Evolutionary conservation across 2,329 filamentous ascomycete genomes (phyloP).

Genomic region (Aspergillus persii): DNA sequence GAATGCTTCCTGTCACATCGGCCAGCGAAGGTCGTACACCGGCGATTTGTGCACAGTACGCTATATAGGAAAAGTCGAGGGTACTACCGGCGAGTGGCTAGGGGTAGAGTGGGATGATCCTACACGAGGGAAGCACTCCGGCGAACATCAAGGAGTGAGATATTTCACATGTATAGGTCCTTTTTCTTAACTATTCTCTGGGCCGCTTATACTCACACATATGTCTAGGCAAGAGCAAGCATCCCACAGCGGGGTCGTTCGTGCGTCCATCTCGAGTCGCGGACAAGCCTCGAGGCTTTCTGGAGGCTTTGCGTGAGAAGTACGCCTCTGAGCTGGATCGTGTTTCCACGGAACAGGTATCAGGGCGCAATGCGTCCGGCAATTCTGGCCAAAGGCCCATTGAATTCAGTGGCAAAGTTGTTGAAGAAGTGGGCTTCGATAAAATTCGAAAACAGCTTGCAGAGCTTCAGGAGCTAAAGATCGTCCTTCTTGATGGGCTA

Average conservation of each 20-base stretch:
- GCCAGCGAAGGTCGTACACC: constrained; percentile 78
- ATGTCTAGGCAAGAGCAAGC: constrained; percentile 56
- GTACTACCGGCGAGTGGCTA: constrained; percentile 77
- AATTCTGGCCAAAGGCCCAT: constrained; percentile 53
- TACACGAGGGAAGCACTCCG: constrained; percentile 83
- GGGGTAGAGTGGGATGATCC: constrained; percentile 97
- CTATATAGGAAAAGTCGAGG: constrained; percentile 73
- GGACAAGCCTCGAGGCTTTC: constrained; percentile 69
- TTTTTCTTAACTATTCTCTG: background rate
- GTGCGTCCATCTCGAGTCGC: constrained; percentile 71
- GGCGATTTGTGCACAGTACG: constrained; percentile 78
- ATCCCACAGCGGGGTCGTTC: constrained; percentile 77
- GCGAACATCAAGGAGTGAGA: constrained; percentile 70
- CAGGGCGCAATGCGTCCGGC: background rate
- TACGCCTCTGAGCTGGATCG: constrained; percentile 65
- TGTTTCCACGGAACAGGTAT: constrained; percentile 19
- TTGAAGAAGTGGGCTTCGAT: constrained; percentile 92
- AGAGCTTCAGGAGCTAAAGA: constrained; percentile 70
- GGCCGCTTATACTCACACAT: constrained; percentile 13
- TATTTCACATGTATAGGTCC: constrained; percentile 73
- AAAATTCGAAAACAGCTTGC: constrained; percentile 82
- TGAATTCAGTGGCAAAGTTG: constrained; percentile 74
- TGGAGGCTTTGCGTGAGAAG: constrained; percentile 77
- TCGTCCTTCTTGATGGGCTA: constrained; percentile 78
- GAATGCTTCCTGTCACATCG: constrained; percentile 46